phyloP scores from a whole-genome alignment of 2,329 filamentous ascomycete genomes.

The Didymella lethalis region DNA sequence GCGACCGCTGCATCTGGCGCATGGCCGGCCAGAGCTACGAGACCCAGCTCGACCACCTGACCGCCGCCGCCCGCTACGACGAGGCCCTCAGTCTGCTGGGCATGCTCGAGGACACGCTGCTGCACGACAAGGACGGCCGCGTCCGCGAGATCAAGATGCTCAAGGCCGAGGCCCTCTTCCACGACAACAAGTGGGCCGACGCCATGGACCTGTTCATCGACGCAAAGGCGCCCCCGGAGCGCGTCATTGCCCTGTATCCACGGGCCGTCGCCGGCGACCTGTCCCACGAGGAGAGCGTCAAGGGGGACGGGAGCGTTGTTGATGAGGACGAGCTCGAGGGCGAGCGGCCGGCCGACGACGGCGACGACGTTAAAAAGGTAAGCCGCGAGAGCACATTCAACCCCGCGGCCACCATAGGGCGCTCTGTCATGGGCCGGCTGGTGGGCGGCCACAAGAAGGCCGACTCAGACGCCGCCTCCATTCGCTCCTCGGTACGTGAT shows the following conservation, averaged over 20 bases:
- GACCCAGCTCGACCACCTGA: slow-evolving; percentile 82
- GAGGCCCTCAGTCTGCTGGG: slow-evolving; percentile 89
- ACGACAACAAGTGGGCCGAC: slow-evolving; percentile 80
- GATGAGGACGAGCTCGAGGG: slow-evolving; percentile 40
- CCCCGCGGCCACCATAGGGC: slow-evolving; percentile 43
- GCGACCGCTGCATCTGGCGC: slow-evolving; percentile 91
- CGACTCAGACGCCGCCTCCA: slow-evolving; percentile 63
- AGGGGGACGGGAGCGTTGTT: slow-evolving; percentile 48
- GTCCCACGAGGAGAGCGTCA: slow-evolving; percentile 66
- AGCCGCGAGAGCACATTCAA: slow-evolving; percentile 29
- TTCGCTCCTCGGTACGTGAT: slow-evolving; percentile 64
- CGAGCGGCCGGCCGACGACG: slow-evolving; percentile 31
- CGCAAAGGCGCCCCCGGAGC: slow-evolving; percentile 86
- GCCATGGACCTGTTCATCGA: slow-evolving; percentile 91
- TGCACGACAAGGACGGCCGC: slow-evolving; percentile 81
- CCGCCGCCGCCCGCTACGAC: slow-evolving; percentile 77
- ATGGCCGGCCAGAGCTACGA: slow-evolving; percentile 95
- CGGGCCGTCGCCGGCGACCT: slow-evolving; percentile 82
- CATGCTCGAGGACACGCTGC: slow-evolving; percentile 90
- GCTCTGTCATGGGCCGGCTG: slow-evolving; percentile 58
- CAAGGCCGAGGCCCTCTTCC: slow-evolving; percentile 87
- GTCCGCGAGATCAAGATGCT: slow-evolving; percentile 87
- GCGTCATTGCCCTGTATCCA: slow-evolving; percentile 86
- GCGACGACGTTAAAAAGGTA: slow-evolving; percentile 29
- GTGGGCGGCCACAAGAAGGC: slow-evolving; percentile 56